Conservation (phyloP, 108 stramenopile genomes). For the Cyclotella kingstonii region DNA sequence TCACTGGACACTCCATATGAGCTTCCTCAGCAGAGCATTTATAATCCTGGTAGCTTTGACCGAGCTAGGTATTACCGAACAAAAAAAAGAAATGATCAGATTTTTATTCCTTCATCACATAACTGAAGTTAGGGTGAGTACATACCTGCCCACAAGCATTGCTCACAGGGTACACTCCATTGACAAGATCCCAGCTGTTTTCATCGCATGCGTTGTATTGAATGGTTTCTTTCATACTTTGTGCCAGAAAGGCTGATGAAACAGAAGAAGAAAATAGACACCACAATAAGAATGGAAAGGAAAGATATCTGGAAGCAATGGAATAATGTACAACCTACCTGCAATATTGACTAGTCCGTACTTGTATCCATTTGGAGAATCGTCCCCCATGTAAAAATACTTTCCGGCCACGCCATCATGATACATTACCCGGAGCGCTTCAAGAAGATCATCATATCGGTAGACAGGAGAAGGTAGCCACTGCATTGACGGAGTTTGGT, state of each 20-base stretch:
- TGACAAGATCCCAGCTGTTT: constrained; percentile 39
- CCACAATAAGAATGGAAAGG: no score
- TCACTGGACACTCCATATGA: constrained; percentile 46
- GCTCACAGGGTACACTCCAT: constrained; percentile 39
- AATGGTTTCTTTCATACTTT: constrained; percentile 59
- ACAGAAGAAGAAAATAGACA: no score
- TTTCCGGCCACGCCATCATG: constrained; percentile 35
- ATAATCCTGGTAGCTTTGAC: constrained; percentile 44
- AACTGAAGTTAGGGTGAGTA: no score
- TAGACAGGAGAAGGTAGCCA: constrained; percentile 42
- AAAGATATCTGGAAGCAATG: no score
- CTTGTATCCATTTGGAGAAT: constrained; percentile 24
- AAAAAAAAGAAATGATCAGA: no score
- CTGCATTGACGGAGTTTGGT: constrained; percentile 25
- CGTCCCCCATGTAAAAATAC: constrained; percentile 36
- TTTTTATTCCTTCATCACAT: no score
- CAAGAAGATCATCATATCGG: constrained; percentile 31
- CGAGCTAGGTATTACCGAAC: no score
- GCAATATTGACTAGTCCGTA: constrained; percentile 48
- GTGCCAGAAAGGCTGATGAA: constrained; percentile 51
- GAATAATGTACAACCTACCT: no score
- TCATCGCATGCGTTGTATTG: constrained; percentile 56
- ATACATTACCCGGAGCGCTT: constrained; percentile 31
- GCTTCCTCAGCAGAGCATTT: constrained; percentile 38
- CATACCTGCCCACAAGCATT: constrained; percentile 56